A percentile compares a stretch with the other conserved stretches of the same genome.
These are phyloP conservation scores for Thielaviopsis populi DNA, from an alignment of 2,329 filamentous ascomycete genomes.

Conservation along the genomic window DNA sequence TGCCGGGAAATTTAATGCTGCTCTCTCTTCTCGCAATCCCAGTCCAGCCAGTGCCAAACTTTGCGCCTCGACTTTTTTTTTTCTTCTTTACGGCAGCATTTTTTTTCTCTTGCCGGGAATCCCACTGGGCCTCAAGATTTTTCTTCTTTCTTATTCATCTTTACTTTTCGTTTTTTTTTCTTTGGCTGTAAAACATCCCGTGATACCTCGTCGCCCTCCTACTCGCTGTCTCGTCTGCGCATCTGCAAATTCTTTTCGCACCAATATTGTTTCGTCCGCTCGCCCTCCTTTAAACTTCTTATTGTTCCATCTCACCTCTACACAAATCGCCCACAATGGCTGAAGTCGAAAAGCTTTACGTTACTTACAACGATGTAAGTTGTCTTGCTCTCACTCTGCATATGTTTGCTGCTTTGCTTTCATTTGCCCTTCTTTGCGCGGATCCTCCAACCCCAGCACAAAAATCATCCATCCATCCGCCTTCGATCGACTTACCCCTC, in stretches of 20 bases:
- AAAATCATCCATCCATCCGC: not conserved
- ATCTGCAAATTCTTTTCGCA: not conserved
- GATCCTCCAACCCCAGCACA: not conserved
- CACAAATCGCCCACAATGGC: slow-evolving; percentile 43
- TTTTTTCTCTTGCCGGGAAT: not conserved
- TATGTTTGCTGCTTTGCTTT: not conserved
- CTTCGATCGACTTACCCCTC: not conserved
- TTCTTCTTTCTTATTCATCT: not conserved
- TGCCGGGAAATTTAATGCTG: not conserved
- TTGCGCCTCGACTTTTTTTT: slow-evolving; percentile 7
- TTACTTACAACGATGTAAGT: slow-evolving; percentile 81
- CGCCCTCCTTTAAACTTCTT: not conserved
- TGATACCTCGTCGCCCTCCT: not conserved
- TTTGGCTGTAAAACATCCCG: not conserved
- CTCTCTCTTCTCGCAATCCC: not conserved
- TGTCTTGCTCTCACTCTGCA: not conserved
- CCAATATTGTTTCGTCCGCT: not conserved
- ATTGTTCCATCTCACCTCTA: not conserved
- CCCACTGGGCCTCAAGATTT: not conserved
- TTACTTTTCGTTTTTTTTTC: not conserved
- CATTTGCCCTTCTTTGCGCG: not conserved
- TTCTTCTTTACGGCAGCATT: not conserved
- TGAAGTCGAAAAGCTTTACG: slow-evolving; percentile 73
- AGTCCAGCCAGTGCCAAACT: not conserved
- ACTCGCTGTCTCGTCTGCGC: not conserved